phyloP scores from a whole-genome alignment of 495 filamentous ascomycete species.

The Darksidea phi region DNA sequence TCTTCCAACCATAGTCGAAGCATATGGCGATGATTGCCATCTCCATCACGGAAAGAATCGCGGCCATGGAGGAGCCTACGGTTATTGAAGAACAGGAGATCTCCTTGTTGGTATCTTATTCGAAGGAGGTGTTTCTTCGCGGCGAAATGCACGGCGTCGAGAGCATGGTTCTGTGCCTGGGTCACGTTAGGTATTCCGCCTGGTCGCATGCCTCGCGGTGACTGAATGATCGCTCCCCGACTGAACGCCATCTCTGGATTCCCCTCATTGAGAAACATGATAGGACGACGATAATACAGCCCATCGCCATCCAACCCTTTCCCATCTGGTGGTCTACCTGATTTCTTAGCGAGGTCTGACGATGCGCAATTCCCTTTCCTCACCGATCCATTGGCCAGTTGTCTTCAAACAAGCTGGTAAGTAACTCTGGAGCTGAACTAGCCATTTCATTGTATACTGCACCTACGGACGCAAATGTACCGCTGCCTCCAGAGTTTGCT shows the following conservation, averaged over 20 bases:
- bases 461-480: neutral
- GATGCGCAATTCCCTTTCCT: too few relatives aligned
- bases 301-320: neutral
- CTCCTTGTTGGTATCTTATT: neutral
- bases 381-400: too few relatives aligned
- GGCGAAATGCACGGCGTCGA: slow-evolving; percentile 1
- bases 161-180: neutral
- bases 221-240: neutral
- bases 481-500: neutral
- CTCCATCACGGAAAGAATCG: neutral
- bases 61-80: neutral
- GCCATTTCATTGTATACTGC: neutral
- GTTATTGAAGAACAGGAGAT: slow-evolving; percentile 1
- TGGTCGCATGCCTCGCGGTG: neutral
- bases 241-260: slow-evolving; percentile 2
- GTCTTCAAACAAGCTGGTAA: neutral
- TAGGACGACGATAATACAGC: neutral
- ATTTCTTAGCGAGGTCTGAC: too few relatives aligned
- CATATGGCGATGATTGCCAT: too few relatives aligned
- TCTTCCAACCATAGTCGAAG: too few relatives aligned
- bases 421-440: neutral
- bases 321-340: neutral
- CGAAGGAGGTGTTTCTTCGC: neutral
- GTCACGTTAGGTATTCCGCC: neutral
- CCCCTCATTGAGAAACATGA: neutral